A percentile compares a stretch with the other conserved stretches of the same genome.
Conservation (phyloP, 805 yeast genomes). For the Ascoidea tarda region DNA sequence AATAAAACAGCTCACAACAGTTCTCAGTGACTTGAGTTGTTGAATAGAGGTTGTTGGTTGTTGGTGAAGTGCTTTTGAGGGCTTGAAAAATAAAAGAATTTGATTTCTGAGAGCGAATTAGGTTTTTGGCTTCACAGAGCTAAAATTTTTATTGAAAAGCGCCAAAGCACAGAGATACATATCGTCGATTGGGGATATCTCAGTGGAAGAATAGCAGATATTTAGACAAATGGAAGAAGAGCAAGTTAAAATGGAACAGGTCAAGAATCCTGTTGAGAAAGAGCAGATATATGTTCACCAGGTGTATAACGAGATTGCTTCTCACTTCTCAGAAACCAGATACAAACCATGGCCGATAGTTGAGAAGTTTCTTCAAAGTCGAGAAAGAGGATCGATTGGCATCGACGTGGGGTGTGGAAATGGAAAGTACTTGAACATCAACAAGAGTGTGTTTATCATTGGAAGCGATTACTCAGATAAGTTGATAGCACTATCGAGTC, state of each 20-base stretch:
- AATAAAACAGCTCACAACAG: too few relatives aligned
- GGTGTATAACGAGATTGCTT: conserved; percentile 87
- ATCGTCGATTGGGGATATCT: background rate
- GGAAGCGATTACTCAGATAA: conserved; percentile 71
- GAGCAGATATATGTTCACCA: conserved; percentile 76
- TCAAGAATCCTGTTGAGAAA: conserved; percentile 33
- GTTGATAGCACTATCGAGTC: conserved; percentile 38
- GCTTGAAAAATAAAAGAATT: background rate
- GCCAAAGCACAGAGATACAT: background rate
- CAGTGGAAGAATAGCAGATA: background rate
- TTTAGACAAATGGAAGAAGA: background rate
- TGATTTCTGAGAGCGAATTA: background rate
- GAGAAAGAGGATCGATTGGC: conserved; percentile 50
- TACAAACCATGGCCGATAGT: conserved; percentile 98
- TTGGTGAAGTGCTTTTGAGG: background rate
- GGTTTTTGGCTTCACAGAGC: background rate
- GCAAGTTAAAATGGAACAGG: conserved; percentile 11
- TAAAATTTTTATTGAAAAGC: background rate
- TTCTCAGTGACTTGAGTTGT: too few relatives aligned
- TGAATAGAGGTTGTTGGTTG: background rate
- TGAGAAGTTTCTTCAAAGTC: conserved; percentile 42
- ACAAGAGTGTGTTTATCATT: conserved; percentile 49
- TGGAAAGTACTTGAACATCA: conserved; percentile 77
- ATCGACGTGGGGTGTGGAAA: conserved; percentile 96
- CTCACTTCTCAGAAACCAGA: conserved; percentile 86